phyloP scores from a whole-genome alignment of 805 yeast genomes.

The Saccharomycopsis fermentans region DNA sequence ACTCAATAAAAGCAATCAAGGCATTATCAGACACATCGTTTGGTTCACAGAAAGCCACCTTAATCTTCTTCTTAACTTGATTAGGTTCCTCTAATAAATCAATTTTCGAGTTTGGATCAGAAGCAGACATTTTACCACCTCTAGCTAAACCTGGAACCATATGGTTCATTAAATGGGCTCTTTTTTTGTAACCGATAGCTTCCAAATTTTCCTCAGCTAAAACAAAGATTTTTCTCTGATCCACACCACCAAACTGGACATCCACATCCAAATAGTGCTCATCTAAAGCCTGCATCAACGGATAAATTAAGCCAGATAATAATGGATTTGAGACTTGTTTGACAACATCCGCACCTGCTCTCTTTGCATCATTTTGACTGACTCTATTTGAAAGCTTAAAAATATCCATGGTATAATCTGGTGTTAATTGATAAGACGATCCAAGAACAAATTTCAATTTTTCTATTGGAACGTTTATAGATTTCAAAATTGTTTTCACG shows the following conservation, averaged over 20 bases:
- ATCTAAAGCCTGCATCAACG: conserved; percentile 97
- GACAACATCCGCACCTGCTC: conserved; percentile 99
- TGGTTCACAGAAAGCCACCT: conserved; percentile 90
- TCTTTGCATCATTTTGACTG: conserved; percentile 90
- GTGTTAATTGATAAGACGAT: conserved; percentile 73
- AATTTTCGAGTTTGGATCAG: conserved; percentile 96
- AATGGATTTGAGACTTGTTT: conserved; percentile 94
- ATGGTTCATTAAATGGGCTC: conserved; percentile 97
- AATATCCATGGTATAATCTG: conserved; percentile 79
- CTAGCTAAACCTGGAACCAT: conserved; percentile 97
- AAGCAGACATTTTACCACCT: conserved; percentile 98
- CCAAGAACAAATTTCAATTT: conserved; percentile 78
- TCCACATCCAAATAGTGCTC: conserved; percentile 84
- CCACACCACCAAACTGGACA: conserved; percentile 98
- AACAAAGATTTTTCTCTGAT: conserved; percentile 95
- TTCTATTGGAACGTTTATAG: conserved; percentile 89
- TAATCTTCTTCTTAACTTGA: conserved; percentile 78
- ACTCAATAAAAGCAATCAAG: conserved; percentile 72
- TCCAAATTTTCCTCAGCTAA: conserved; percentile 92
- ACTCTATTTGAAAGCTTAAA: conserved; percentile 78
- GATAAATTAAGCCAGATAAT: conserved; percentile 88
- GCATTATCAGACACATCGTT: conserved; percentile 91
- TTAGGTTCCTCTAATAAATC: conserved; percentile 88
- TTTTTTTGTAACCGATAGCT: conserved; percentile 82
- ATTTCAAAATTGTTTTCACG: conserved; percentile 74